Evolutionary conservation across 148 eudicot genomes (phyloP).

Genomic region (Camellia sinensis): DNA sequence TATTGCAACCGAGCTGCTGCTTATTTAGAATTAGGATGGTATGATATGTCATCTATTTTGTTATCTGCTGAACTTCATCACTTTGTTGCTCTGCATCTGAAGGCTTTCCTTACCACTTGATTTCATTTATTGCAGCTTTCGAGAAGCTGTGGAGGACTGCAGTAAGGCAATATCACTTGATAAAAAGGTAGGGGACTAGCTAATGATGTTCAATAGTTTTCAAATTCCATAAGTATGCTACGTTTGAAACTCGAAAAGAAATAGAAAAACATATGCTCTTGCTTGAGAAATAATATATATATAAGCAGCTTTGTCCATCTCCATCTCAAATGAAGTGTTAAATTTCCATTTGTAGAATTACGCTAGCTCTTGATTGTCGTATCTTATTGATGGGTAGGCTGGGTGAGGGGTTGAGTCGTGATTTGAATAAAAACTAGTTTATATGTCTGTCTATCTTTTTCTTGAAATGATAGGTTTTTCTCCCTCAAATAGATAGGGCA

Average conservation of each 20-base stretch:
- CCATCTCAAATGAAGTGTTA: not conserved
- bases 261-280: not conserved
- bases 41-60: not conserved
- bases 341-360: not conserved
- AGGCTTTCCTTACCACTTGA: slow-evolving; percentile 4
- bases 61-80: not conserved
- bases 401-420: no score
- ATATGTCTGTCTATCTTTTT: no score
- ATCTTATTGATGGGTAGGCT: no score
- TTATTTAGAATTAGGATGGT: slow-evolving; percentile 80
- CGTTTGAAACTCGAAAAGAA: not conserved
- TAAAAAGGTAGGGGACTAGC: slow-evolving; percentile 58
- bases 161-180: slow-evolving; percentile 68
- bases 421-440: no score
- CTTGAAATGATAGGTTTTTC: no score
- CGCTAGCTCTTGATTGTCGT: no score
- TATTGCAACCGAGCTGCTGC: slow-evolving; percentile 93
- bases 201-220: slow-evolving; percentile 9
- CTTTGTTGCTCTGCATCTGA: slow-evolving; percentile 5
- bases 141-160: slow-evolving; percentile 80
- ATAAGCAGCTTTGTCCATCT: not conserved
- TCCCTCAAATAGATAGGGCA: no score
- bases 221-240: not conserved
- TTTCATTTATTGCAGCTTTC: slow-evolving; percentile 50
- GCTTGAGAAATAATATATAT: not conserved